Conservation (phyloP, 441 rosid genomes). For the Croton laevigatus region DNA sequence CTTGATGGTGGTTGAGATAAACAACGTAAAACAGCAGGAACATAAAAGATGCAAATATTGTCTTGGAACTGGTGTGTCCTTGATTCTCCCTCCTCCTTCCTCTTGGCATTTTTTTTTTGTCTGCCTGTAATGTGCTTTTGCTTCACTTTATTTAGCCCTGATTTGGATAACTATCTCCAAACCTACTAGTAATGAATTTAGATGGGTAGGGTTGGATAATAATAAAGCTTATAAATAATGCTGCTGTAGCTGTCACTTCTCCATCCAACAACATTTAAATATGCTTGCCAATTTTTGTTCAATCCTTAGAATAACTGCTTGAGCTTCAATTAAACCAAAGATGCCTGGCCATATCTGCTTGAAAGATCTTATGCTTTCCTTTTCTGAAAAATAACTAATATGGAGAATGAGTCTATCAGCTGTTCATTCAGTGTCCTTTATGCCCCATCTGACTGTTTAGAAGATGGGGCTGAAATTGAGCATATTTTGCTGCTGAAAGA, state of each 20-base stretch:
- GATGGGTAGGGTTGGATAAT: not conserved
- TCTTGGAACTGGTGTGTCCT: slow-evolving; percentile 78
- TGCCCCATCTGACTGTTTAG: not conserved
- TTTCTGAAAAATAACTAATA: not conserved
- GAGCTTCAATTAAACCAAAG: not conserved
- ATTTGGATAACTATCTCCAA: not conserved
- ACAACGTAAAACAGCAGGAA: slow-evolving; percentile 94
- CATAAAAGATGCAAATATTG: slow-evolving; percentile 97
- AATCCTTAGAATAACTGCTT: not conserved
- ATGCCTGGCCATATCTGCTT: not conserved
- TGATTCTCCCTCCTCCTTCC: not conserved
- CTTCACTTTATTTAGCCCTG: not conserved
- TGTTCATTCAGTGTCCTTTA: not conserved
- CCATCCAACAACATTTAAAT: not conserved
- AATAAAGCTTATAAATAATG: not conserved
- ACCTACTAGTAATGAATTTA: not conserved
- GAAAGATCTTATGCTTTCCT: not conserved
- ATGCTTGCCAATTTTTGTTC: not conserved
- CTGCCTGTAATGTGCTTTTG: not conserved
- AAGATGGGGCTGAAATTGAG: not conserved
- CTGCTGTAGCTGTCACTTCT: not conserved
- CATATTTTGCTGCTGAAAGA: not conserved
- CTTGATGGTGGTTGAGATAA: slow-evolving; percentile 94
- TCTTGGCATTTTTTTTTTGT: slow-evolving; percentile 1
- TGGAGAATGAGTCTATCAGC: not conserved